phyloP scores from a whole-genome alignment of 345 rosid species.

The Syzygium jambos region DNA sequence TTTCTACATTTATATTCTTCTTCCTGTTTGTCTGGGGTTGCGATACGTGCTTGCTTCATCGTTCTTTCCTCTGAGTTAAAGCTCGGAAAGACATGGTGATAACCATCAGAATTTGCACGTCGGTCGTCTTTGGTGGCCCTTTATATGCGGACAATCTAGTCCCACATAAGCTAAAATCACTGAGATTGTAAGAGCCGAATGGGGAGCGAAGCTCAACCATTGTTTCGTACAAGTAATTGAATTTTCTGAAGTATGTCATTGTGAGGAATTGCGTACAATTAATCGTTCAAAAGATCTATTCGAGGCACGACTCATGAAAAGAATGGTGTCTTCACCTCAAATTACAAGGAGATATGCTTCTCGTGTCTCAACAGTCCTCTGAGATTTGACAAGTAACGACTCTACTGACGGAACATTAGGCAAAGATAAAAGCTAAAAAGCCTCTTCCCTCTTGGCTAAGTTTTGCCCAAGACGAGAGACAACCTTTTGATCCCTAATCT shows the following conservation, averaged over 20 bases:
- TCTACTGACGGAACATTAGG: background rate
- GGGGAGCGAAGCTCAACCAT: background rate
- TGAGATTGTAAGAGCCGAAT: background rate
- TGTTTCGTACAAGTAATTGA: background rate
- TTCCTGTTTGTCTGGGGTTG: background rate
- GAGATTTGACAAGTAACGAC: background rate
- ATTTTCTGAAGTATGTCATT: background rate
- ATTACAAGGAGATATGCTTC: background rate
- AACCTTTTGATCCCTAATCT: background rate
- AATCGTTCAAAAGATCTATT: background rate
- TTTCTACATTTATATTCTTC: background rate
- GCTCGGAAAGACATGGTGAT: background rate
- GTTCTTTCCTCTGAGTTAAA: background rate
- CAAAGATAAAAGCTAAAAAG: background rate
- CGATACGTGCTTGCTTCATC: background rate
- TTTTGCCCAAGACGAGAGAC: constrained; percentile 39
- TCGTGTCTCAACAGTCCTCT: background rate
- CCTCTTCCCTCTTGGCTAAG: constrained; percentile 30
- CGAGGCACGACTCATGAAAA: background rate
- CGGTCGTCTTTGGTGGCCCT: background rate
- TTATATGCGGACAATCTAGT: background rate
- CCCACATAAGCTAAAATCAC: background rate
- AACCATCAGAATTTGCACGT: background rate
- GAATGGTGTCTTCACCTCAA: background rate
- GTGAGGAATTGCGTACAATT: background rate